phyloP scores from a whole-genome alignment of 345 rosid genomes.

The Aquilaria yunnanensis region DNA sequence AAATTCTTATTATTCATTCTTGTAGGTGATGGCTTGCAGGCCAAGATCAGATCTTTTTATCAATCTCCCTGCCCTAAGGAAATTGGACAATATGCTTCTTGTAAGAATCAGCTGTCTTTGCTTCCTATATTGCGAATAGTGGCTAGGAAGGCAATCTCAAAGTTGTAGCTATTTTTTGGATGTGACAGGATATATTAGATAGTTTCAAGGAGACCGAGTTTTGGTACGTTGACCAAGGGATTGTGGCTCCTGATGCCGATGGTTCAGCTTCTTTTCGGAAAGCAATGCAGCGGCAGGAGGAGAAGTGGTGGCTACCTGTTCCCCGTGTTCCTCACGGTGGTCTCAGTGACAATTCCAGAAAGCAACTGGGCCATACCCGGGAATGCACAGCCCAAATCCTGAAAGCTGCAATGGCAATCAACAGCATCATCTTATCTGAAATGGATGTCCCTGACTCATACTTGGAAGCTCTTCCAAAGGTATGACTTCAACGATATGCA shows the following conservation, averaged over 20 bases:
- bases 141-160: background rate
- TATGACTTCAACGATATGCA: conserved; percentile 9
- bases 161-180: background rate
- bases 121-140: conserved; percentile 1
- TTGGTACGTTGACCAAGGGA: conserved; percentile 97
- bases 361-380: conserved; percentile 61
- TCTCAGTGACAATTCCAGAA: conserved; percentile 70
- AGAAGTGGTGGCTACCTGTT: conserved; percentile 99
- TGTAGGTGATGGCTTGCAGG: conserved; percentile 89
- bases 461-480: conserved; percentile 89
- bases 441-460: conserved; percentile 94
- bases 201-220: conserved; percentile 72
- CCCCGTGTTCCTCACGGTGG: conserved; percentile 88
- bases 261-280: conserved; percentile 82
- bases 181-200: conserved; percentile 64
- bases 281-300: conserved; percentile 80
- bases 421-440: conserved; percentile 56
- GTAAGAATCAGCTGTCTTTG: conserved; percentile 39
- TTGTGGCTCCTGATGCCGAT: conserved; percentile 66
- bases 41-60: conserved; percentile 83
- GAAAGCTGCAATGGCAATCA: conserved; percentile 97
- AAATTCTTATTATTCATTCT: background rate
- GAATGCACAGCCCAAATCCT: conserved; percentile 82
- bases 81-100: conserved; percentile 88
- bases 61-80: conserved; percentile 86